Percentiles rank a stretch among this genome's conserved stretches.
Evolutionary conservation across 176 grass and related monocot species (phyloP).

Genomic region (Raddia guianensis): DNA sequence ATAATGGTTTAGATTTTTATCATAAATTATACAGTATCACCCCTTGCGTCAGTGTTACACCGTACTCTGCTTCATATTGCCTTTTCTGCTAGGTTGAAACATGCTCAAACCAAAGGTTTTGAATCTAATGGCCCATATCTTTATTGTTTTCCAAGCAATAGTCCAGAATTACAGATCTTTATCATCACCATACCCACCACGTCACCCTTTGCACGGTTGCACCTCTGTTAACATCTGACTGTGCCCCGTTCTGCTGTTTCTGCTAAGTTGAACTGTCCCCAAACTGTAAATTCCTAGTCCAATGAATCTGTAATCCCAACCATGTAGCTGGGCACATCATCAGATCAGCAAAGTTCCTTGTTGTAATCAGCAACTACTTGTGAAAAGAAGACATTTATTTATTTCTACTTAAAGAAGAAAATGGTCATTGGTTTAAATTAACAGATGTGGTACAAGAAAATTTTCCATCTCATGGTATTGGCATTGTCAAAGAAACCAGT

Average conservation of each 20-base stretch:
- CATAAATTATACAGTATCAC: not conserved
- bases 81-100: not conserved
- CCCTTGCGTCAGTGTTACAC: not conserved
- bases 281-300: not conserved
- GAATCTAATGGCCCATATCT: not conserved
- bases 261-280: not conserved
- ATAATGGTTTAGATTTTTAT: not conserved
- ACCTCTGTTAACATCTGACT: no score
- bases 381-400: not conserved
- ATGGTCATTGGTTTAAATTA: not conserved
- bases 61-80: not conserved
- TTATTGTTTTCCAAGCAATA: no score
- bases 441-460: not conserved
- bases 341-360: not conserved
- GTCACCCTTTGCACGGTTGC: not conserved
- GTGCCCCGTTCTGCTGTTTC: not conserved
- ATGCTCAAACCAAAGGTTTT: not conserved
- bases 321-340: not conserved
- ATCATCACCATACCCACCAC: not conserved
- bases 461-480: conserved; percentile 29
- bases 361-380: not conserved
- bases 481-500: conserved; percentile 52
- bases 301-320: not conserved
- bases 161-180: not conserved
- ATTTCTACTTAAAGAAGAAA: not conserved